Percentiles rank a stretch among this genome's conserved stretches.
Conservation (phyloP, 129 eudicot genomes). For the Chrysanthemum makinoi region DNA sequence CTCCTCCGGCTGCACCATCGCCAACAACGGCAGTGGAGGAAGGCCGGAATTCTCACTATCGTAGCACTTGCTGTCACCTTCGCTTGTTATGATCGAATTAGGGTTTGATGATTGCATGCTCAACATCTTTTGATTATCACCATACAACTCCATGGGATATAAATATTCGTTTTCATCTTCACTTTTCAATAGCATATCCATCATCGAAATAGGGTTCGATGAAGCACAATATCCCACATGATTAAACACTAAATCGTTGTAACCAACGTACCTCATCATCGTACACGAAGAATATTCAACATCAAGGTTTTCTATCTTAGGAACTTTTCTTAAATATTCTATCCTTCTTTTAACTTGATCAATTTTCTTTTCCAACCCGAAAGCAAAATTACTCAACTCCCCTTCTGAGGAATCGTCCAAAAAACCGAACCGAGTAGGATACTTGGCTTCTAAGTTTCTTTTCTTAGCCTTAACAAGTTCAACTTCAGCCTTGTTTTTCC, state of each 20-base stretch:
- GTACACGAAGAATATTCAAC: too few species aligned
- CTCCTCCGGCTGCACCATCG: too few species aligned
- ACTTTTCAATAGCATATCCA: too few species aligned
- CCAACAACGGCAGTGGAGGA: too few species aligned
- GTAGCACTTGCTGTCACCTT: too few species aligned
- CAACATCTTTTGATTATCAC: not conserved
- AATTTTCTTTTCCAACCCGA: not conserved
- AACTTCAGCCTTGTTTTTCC: not conserved
- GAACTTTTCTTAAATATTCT: not conserved
- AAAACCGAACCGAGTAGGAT: conserved; percentile 1
- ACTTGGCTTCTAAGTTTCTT: not conserved
- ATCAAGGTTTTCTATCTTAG: not conserved
- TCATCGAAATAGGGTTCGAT: too few species aligned
- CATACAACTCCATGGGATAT: not conserved
- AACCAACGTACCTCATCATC: not conserved
- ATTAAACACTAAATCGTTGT: not conserved
- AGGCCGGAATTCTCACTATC: too few species aligned
- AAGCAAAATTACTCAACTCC: not conserved
- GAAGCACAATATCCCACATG: not conserved
- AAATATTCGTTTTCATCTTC: too few species aligned
- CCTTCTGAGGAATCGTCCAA: not conserved
- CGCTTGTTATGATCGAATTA: not conserved
- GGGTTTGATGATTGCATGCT: conserved; percentile 2
- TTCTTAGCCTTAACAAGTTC: not conserved
- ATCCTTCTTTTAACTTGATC: not conserved